Percentiles rank a stretch among this genome's conserved stretches.
phyloP scores from a whole-genome alignment of 176 grass and related monocot species.

The Avena eriantha region DNA sequence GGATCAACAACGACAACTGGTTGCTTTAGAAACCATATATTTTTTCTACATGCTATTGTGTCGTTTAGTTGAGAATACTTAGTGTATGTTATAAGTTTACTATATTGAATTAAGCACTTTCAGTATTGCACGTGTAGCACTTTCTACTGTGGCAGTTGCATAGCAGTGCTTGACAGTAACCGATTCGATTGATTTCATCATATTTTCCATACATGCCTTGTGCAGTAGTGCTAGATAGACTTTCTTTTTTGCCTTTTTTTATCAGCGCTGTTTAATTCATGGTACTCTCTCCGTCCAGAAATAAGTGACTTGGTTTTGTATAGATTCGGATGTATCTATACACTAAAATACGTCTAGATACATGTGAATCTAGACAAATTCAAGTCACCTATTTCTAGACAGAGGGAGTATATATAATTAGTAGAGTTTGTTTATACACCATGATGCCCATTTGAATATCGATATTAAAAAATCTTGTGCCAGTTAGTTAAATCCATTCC shows the following conservation, averaged over 20 bases:
- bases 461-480: not conserved
- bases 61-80: not conserved
- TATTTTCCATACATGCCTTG: not conserved
- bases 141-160: not conserved
- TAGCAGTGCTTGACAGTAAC: not conserved
- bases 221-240: not conserved
- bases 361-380: too few species aligned
- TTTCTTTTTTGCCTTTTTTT: not conserved
- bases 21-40: not conserved
- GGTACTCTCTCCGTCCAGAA: too few species aligned
- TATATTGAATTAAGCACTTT: not conserved
- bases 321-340: too few species aligned
- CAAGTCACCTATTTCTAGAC: too few species aligned
- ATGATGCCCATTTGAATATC: not conserved
- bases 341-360: too few species aligned
- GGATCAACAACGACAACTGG: not conserved
- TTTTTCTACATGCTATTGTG: not conserved
- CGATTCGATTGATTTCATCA: not conserved
- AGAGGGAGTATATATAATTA: not conserved
- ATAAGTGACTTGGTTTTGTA: too few species aligned
- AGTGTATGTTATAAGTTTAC: not conserved
- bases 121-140: not conserved
- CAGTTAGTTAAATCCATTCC: not conserved
- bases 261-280: not conserved
- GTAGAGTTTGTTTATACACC: conserved; percentile 4